phyloP scores from a whole-genome alignment of 345 rosid genomes.

The Viola odorata region DNA sequence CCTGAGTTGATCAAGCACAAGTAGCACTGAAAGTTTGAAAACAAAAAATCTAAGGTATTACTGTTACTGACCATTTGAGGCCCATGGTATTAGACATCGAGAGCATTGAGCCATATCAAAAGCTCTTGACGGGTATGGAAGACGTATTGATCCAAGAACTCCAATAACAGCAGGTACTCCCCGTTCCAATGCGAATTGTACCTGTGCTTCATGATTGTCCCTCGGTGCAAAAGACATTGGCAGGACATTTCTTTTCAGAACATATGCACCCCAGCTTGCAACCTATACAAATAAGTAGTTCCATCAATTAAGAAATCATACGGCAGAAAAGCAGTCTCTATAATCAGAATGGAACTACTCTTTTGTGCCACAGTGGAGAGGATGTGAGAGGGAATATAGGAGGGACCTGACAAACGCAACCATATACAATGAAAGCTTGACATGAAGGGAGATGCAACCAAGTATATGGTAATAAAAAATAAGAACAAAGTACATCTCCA shows the following conservation, averaged over 20 bases:
- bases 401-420: too few relatives aligned
- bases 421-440: too few relatives aligned
- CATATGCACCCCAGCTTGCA: conserved; percentile 98
- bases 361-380: not conserved
- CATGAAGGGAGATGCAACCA: too few relatives aligned
- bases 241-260: conserved; percentile 77
- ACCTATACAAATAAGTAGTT: conserved; percentile 40
- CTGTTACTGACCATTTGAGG: conserved; percentile 53
- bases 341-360: too few relatives aligned
- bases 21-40: too few relatives aligned
- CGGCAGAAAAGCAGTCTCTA: not conserved
- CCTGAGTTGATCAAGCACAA: too few relatives aligned
- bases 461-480: too few relatives aligned
- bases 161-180: conserved; percentile 91
- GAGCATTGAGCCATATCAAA: conserved; percentile 99
- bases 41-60: too few relatives aligned
- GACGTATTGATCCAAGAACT: conserved; percentile 80
- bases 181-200: conserved; percentile 98
- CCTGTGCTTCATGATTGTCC: conserved; percentile 97
- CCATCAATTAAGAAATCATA: conserved; percentile 13
- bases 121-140: conserved; percentile 91
- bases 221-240: conserved; percentile 95
- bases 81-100: conserved; percentile 92
- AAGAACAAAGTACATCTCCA: too few relatives aligned
- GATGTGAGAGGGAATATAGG: too few relatives aligned